phyloP scores from a whole-genome alignment of 73 alveolate species.

The Tetrahymena elliotti region DNA sequence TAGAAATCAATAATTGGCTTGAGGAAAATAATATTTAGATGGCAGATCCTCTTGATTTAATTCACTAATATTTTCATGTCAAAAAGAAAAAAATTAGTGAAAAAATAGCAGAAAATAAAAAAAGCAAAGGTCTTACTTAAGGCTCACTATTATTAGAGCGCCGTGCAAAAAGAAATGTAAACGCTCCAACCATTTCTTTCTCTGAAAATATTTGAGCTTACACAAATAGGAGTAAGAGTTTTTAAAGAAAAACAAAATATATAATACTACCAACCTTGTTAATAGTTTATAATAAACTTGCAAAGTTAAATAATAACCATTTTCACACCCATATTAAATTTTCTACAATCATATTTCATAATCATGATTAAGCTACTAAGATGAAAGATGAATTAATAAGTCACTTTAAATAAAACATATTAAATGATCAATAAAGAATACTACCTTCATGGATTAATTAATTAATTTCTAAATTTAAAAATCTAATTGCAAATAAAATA shows the following conservation, averaged over 20 bases:
- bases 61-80: background rate
- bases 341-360: background rate
- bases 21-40: background rate
- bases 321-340: background rate
- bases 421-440: background rate
- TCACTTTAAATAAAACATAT: background rate
- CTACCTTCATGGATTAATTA: background rate
- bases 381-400: background rate
- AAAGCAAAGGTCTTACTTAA: background rate
- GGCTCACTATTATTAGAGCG: background rate
- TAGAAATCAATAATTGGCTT: background rate
- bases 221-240: background rate
- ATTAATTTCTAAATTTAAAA: background rate
- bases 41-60: background rate
- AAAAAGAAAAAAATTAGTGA: background rate
- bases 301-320: background rate
- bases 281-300: background rate
- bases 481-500: background rate
- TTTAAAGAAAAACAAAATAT: no score
- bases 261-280: background rate
- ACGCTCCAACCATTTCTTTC: background rate
- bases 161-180: background rate
- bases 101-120: background rate
- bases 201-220: background rate
- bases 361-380: background rate